Percentiles rank a stretch among this genome's conserved stretches.
phyloP scores from a whole-genome alignment of 31 red algal genomes.

The Porphyra umbilicalis region DNA sequence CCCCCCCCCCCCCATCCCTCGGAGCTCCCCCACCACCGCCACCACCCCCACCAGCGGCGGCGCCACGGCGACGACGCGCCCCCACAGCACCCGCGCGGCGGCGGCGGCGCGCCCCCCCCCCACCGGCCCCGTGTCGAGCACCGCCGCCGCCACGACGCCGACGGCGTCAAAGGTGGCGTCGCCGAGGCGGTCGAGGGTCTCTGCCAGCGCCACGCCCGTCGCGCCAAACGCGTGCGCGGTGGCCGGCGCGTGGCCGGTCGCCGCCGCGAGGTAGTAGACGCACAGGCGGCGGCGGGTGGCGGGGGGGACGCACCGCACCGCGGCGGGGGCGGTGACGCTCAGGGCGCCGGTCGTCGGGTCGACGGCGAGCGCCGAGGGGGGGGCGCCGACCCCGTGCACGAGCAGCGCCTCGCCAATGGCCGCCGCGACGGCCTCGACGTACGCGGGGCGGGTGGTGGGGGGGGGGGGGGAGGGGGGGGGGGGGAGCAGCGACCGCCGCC shows the following conservation, averaged over 20 bases:
- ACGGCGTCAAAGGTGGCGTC: background rate
- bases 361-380: background rate
- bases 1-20: background rate
- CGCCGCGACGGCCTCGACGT: background rate
- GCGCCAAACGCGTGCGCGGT: background rate
- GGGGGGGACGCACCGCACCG: background rate
- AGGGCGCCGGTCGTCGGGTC: background rate
- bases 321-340: background rate
- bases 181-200: background rate
- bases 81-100: background rate
- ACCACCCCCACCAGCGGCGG: background rate
- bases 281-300: background rate
- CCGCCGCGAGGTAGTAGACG: background rate
- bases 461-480: background rate
- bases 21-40: background rate
- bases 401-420: background rate
- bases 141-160: background rate
- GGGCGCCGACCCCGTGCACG: background rate
- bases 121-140: background rate
- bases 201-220: background rate
- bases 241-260: background rate
- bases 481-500: background rate
- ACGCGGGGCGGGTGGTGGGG: background rate
- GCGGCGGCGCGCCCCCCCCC: background rate
- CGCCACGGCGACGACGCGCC: background rate